Conservation (phyloP, 768 basidiomycete genomes). For the Daedaleopsis sinensis region DNA sequence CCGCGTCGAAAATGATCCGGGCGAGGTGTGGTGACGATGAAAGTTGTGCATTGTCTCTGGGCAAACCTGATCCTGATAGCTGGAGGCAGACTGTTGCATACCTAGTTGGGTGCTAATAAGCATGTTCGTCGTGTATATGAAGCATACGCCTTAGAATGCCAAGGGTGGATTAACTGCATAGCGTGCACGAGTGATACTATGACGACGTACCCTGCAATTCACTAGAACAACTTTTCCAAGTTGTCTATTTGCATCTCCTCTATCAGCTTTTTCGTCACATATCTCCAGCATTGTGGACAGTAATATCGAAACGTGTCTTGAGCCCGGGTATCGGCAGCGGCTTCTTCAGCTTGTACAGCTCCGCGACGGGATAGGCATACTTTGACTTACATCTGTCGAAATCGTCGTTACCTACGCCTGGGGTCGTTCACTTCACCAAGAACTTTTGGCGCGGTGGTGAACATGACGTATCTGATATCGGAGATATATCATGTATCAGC, state of each 20-base stretch:
- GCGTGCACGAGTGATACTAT: too few species aligned
- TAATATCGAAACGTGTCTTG: conserved; percentile 29
- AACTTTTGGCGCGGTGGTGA: conserved; percentile 30
- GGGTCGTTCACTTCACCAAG: conserved; percentile 38
- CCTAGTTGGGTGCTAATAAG: too few species aligned
- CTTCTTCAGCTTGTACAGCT: conserved; percentile 29
- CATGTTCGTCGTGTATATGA: too few species aligned
- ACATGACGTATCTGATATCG: conserved; percentile 30
- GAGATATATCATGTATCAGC: background rate
- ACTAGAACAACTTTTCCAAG: conserved; percentile 32
- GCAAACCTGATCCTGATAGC: too few species aligned
- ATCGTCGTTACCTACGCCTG: conserved; percentile 39
- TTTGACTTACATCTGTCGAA: conserved; percentile 37
- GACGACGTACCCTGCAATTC: too few species aligned
- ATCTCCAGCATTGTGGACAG: conserved; percentile 29
- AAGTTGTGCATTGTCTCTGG: too few species aligned
- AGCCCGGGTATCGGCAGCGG: conserved; percentile 27
- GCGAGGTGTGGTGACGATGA: too few species aligned
- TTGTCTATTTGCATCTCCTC: conserved; percentile 29
- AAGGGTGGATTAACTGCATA: too few species aligned
- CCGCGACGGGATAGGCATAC: conserved; percentile 36
- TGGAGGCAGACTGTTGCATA: too few species aligned
- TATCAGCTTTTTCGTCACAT: conserved; percentile 30
- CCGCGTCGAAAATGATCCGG: too few species aligned
- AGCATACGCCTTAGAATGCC: too few species aligned